These are phyloP conservation scores for Fusarium sulawesiense DNA, from an alignment of 2,329 filamentous ascomycete genomes.

Conservation along the genomic window DNA sequence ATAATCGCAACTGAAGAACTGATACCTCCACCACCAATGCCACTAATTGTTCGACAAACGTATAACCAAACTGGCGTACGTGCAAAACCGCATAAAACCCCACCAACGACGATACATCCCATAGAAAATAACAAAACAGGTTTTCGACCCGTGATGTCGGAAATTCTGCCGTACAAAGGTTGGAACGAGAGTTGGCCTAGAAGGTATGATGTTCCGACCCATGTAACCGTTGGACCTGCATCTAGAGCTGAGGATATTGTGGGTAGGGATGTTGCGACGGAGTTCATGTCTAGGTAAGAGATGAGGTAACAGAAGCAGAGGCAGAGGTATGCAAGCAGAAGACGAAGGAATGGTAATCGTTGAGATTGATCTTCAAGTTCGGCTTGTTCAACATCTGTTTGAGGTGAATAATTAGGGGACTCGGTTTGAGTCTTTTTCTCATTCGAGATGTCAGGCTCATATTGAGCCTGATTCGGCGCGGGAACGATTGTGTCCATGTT, in stretches of 20 bases:
- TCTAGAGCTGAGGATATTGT: slow-evolving; percentile 52
- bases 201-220: slow-evolving; percentile 53
- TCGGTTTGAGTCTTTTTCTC: accelerated
- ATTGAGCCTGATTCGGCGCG: accelerated
- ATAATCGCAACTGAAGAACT: not conserved
- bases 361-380: not conserved
- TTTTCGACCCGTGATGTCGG: slow-evolving; percentile 53
- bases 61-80: slow-evolving; percentile 5
- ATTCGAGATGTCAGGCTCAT: accelerated
- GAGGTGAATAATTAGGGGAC: accelerated
- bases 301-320: slow-evolving; percentile 1
- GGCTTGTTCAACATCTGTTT: accelerated
- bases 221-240: slow-evolving; percentile 49
- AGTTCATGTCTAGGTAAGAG: slow-evolving; percentile 53
- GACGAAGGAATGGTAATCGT: not conserved
- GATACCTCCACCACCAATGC: not conserved
- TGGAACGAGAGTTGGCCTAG: slow-evolving; percentile 53
- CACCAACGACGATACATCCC: slow-evolving; percentile 45
- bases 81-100: slow-evolving; percentile 50
- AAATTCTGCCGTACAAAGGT: slow-evolving; percentile 51
- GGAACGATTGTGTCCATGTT: accelerated
- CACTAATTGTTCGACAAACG: not conserved
- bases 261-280: slow-evolving; percentile 51
- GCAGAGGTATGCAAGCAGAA: not conserved
- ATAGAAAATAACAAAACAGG: slow-evolving; percentile 48